Conservation (phyloP, 2,329 filamentous ascomycete genomes). For the Escovopsis sp. region DNA sequence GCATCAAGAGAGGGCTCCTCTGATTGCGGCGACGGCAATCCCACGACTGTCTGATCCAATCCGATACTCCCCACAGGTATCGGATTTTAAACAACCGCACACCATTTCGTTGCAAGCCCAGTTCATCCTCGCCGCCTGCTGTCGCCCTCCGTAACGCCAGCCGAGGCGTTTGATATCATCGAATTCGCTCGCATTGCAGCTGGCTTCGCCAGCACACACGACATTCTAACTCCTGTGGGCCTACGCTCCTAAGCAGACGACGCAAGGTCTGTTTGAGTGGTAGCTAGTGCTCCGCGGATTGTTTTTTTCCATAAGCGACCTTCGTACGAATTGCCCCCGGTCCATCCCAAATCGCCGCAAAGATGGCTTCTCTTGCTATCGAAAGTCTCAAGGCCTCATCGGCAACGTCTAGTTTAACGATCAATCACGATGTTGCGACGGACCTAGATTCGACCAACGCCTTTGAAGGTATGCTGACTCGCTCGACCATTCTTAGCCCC, state of each 20-base stretch:
- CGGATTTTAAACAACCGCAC: conserved; percentile 57
- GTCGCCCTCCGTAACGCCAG: conserved; percentile 84
- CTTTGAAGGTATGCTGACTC: conserved; percentile 56
- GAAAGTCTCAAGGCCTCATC: conserved; percentile 71
- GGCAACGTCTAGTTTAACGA: conserved; percentile 79
- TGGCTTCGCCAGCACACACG: conserved; percentile 73
- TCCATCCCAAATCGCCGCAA: conserved; percentile 8
- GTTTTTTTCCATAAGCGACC: too few relatives aligned
- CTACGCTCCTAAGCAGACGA: conserved; percentile 94
- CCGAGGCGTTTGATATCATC: conserved; percentile 41
- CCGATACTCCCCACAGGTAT: conserved; percentile 76
- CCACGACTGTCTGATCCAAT: conserved; percentile 36
- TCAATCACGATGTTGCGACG: conserved; percentile 87
- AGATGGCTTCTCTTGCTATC: conserved; percentile 70
- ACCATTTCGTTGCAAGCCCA: conserved; percentile 79
- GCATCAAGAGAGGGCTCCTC: conserved; percentile 26
- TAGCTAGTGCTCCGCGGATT: conserved; percentile 90
- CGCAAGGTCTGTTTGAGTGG: conserved; percentile 92
- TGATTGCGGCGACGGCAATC: conserved; percentile 9
- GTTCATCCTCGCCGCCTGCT: conserved; percentile 68
- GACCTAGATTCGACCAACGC: conserved; percentile 91
- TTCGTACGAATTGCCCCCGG: too few relatives aligned
- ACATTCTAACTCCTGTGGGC: conserved; percentile 61
- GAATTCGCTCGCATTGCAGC: conserved; percentile 42
- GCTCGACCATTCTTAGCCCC: background rate